Conservation (phyloP, 306 rosid genomes). For the Cotoneaster glaucophyllus region DNA sequence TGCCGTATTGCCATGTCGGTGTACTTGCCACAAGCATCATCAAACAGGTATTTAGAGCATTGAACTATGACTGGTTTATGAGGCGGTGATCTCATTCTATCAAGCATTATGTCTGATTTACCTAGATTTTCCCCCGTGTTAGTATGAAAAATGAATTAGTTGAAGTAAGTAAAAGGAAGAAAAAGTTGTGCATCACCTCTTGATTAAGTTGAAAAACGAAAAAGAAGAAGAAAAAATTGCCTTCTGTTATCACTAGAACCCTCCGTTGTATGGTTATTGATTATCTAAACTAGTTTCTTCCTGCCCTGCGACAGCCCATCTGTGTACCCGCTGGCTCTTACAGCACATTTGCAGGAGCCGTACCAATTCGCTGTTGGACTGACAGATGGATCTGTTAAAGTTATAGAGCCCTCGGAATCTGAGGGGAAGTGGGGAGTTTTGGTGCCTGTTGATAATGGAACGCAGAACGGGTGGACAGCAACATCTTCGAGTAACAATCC, state of each 20-base stretch:
- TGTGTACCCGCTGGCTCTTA: constrained; percentile 47
- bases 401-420: constrained; percentile 56
- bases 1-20: constrained; percentile 55
- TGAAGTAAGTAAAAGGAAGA: neutral
- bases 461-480: constrained; percentile 32
- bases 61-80: neutral
- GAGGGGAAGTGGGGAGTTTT: constrained; percentile 62
- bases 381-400: constrained; percentile 59
- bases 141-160: neutral
- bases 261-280: neutral
- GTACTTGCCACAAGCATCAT: constrained; percentile 43
- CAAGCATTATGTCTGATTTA: neutral
- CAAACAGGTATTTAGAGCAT: constrained; percentile 6
- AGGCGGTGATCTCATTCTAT: neutral
- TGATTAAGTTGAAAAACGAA: neutral
- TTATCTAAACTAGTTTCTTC: neutral
- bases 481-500: constrained; percentile 14
- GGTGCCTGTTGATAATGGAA: constrained; percentile 44
- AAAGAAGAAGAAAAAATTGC: neutral
- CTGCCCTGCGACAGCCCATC: constrained; percentile 38
- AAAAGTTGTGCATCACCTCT: neutral
- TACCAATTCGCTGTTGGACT: constrained; percentile 61
- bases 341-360: constrained; percentile 54
- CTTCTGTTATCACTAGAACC: neutral
- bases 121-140: neutral